phyloP scores from a whole-genome alignment of 306 rosid genomes.

The Dryas octopetala region DNA sequence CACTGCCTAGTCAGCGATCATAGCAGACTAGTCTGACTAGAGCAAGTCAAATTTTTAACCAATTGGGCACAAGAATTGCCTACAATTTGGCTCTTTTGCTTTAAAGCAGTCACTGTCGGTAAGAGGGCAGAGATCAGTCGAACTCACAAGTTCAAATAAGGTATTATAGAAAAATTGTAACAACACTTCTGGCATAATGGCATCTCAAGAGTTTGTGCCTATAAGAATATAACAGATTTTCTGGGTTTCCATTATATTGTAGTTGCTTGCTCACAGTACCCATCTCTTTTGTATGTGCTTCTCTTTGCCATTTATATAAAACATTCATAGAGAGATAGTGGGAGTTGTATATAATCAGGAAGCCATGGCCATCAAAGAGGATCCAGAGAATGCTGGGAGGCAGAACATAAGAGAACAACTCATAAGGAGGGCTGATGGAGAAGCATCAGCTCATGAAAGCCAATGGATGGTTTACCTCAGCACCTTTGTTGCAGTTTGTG shows the following conservation, averaged over 20 bases:
- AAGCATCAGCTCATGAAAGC: conserved; percentile 27
- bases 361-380: conserved; percentile 55
- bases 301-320: conserved; percentile 5
- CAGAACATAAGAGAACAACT: conserved; percentile 45
- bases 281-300: neutral
- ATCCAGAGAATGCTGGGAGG: conserved; percentile 35
- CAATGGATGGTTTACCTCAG: conserved; percentile 89
- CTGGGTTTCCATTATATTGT: conserved; percentile 7
- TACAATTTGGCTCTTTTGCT: neutral
- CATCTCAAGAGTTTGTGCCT: neutral
- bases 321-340: neutral
- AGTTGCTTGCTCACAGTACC: conserved; percentile 6
- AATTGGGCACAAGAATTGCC: neutral
- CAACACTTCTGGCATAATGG: neutral
- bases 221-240: neutral
- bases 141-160: neutral
- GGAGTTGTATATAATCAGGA: conserved; percentile 1
- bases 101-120: neutral
- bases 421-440: conserved; percentile 24
- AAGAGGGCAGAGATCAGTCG: neutral
- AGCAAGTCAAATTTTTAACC: neutral
- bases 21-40: too few relatives aligned
- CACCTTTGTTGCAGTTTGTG: conserved; percentile 80
- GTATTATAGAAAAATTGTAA: neutral
- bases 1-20: too few relatives aligned